Base-by-base conservation (phyloP, 768 basidiomycete species). In the Suillus spraguei region DNA sequence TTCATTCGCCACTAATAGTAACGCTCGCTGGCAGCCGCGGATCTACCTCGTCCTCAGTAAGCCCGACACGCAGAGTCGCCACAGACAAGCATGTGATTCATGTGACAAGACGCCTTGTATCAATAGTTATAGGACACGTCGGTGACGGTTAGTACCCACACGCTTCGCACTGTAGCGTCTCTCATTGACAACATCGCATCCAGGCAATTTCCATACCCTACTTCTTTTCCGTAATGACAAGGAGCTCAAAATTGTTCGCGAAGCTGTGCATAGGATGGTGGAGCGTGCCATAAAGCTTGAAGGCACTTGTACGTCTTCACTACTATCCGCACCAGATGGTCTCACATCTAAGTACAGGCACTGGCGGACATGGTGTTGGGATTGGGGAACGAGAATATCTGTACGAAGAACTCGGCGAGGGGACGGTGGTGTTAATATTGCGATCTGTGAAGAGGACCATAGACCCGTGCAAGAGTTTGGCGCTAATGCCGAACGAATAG, bases 321-420 rank as follows among this genome's bases (percentile, higher is more conserved):
- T 59, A 14, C 6, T 24, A 56, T 6, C 28, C 22, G 16, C 22
- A 28, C 17, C 16, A 56, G 10, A 28, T 17, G 16, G 24, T 39
- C 9, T 39, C 39, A 38, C 10, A n/a, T 38, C 42, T 13, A 28
- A 28, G 28, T 28, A 13, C 52, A 89, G 88, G 87, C 67, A 90
- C 88, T 0, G 91, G 91, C 4, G 94, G 95, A 69, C 94, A 95
- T 69, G 94, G 94, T 2, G 91, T 95, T 8, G 94, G 94, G 0
- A 79, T 95, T 11, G 94, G 94, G 6, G 95, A 95, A 78, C 85
- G 84, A 63, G 82, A 89, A 64, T 96, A 89, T 70, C 81, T 97
- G n/a, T 81, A 84, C 16, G 83, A 88, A 46, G 95, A 97, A 70
- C 81, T 97, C 0, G 95, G 95, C 0, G 79, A 80, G 32, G 92